Evolutionary conservation across 768 basidiomycete species (phyloP).

Genomic region (Naganishia antarctica): DNA sequence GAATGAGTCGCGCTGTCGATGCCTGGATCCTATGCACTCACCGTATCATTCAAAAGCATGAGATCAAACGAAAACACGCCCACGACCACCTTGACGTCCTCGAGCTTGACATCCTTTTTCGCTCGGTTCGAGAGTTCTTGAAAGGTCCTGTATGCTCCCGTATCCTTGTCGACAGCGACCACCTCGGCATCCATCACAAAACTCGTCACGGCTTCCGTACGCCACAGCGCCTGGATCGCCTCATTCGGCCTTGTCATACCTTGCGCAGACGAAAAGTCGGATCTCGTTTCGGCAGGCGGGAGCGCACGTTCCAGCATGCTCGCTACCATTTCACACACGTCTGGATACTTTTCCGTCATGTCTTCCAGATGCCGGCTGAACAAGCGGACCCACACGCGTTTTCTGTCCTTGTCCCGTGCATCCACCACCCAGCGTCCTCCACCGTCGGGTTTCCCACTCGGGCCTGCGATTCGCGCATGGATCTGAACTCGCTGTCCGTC

Average conservation of each 20-base stretch:
- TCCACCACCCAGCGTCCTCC: slow-evolving; percentile 44
- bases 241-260: slow-evolving; percentile 29
- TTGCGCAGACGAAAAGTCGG: slow-evolving; percentile 30
- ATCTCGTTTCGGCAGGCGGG: slow-evolving; percentile 14
- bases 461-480: slow-evolving; percentile 45
- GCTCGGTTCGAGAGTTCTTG: slow-evolving; percentile 81
- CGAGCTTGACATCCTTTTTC: slow-evolving; percentile 71
- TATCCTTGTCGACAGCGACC: slow-evolving; percentile 68
- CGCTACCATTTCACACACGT: slow-evolving; percentile 62
- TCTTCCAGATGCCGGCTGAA: slow-evolving; percentile 82
- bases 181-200: slow-evolving; percentile 73
- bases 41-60: slow-evolving; percentile 77
- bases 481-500: slow-evolving; percentile 60
- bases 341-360: slow-evolving; percentile 91
- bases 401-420: slow-evolving; percentile 22
- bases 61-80: slow-evolving; percentile 85
- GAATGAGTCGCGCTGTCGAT: not conserved
- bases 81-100: slow-evolving; percentile 70
- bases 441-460: slow-evolving; percentile 60
- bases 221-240: slow-evolving; percentile 34
- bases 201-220: slow-evolving; percentile 31
- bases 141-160: slow-evolving; percentile 67
- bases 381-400: slow-evolving; percentile 56
- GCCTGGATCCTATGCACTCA: slow-evolving; percentile 48
- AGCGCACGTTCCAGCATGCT: slow-evolving; percentile 53